Evolutionary conservation across 2,329 filamentous ascomycete species (phyloP).

Genomic region (Neodidymelliopsis sp.): DNA sequence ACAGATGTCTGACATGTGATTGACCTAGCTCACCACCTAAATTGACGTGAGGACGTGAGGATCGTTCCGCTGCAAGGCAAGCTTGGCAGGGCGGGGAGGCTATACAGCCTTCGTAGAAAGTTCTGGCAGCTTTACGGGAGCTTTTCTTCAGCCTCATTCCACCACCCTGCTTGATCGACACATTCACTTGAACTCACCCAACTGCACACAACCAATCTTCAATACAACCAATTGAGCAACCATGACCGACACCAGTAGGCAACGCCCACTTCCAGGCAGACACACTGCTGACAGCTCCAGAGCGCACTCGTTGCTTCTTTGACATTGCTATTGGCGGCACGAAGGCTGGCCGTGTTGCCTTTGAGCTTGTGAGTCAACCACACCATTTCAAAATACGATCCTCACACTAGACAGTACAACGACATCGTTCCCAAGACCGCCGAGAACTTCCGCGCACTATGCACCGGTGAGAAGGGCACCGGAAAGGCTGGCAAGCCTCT

Average conservation of each 20-base stretch:
- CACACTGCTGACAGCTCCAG: slow-evolving; percentile 41
- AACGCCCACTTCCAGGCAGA: not conserved
- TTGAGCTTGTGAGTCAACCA: slow-evolving; percentile 73
- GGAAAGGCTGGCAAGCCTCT: slow-evolving; percentile 84
- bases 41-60: not conserved
- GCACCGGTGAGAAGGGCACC: slow-evolving; percentile 90
- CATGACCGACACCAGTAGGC: slow-evolving; percentile 40
- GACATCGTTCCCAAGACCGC: slow-evolving; percentile 86
- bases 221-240: slow-evolving; percentile 15
- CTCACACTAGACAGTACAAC: slow-evolving; percentile 39
- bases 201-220: not conserved
- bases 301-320: slow-evolving; percentile 86
- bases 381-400: not conserved
- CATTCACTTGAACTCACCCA: not conserved
- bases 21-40: not conserved
- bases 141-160: slow-evolving; percentile 33
- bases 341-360: slow-evolving; percentile 77
- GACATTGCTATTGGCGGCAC: slow-evolving; percentile 84
- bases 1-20: not conserved
- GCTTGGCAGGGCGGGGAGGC: slow-evolving; percentile 31
- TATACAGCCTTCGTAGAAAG: slow-evolving; percentile 38
- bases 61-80: slow-evolving; percentile 20
- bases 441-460: slow-evolving; percentile 94
- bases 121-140: slow-evolving; percentile 41
- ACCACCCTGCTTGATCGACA: slow-evolving; percentile 1